These are phyloP conservation scores for Nicotiana undulata DNA, from an alignment of 257 asterid species.

Conservation along the genomic window DNA sequence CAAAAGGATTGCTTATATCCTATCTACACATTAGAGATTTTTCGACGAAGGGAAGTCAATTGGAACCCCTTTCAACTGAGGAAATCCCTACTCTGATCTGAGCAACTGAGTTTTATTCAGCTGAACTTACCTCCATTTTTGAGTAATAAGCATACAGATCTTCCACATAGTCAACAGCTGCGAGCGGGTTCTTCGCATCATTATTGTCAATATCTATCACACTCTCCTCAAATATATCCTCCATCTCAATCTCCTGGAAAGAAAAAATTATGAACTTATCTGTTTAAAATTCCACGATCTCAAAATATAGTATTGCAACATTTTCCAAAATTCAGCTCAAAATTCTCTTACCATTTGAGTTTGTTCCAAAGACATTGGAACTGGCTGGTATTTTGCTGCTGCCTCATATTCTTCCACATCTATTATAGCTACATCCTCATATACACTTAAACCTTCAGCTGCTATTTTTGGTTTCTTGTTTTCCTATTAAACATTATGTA, in stretches of 20 bases:
- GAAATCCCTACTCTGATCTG: not conserved
- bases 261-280: not conserved
- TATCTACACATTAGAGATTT: not conserved
- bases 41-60: not conserved
- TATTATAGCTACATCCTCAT: constrained; percentile 41
- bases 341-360: constrained; percentile 38
- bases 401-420: constrained; percentile 40
- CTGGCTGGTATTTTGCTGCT: constrained; percentile 45
- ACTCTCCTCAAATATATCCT: constrained; percentile 69
- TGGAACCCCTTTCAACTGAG: not conserved
- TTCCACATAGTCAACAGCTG: constrained; percentile 65
- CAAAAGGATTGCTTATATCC: not conserved
- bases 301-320: not conserved
- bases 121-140: constrained; percentile 56
- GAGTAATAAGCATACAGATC: constrained; percentile 66
- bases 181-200: constrained; percentile 62
- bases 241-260: constrained; percentile 82
- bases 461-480: constrained; percentile 28
- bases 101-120: not conserved
- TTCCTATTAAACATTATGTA: constrained; percentile 16
- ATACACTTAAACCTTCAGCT: constrained; percentile 16
- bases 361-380: constrained; percentile 68
- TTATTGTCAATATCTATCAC: constrained; percentile 54
- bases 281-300: not conserved
- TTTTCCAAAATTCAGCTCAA: not conserved